Evolutionary conservation across 192 early-diverging fungal genomes (phyloP), one percentile per base, ranked within the genome.

Genomic region (Chytriomyces confervae): DNA sequence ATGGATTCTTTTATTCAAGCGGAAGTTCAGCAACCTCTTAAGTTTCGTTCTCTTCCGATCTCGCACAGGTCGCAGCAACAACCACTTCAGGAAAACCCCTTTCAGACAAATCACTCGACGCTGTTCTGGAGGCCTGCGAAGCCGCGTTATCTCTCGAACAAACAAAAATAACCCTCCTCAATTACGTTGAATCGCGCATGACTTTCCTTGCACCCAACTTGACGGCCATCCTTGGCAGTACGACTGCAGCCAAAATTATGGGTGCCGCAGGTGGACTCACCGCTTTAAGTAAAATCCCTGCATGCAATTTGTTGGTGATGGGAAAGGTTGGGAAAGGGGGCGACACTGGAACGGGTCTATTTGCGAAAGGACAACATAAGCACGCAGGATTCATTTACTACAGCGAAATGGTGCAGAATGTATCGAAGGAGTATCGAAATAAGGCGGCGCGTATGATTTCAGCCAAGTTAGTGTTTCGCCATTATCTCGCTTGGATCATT

Each of bases 181-280:
- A 87, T 67, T 99, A 96, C 84, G 95, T 99, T 9, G 94, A 95
- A 76, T 94, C 95, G 0, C 88, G 95, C 23, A 94, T 98, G 93
- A 89, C 86, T 0, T 86, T 96, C 46, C 94, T 99, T 78, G 96
- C 98, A 6, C 98, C 98, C 8, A 99, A 99, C 68, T 79, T 97
- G 1, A 94, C 96, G 0, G 88, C 89, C 0, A 89, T 99, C 11
- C 86, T 99, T 6, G 96, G 95, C 29, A 91, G 91, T 43, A 86
- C 91, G 5, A 91, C 91, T 0, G 96, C 98, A 0, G 98, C 98
- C 2, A 94, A 96, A 80, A 75, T 99, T 27, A 91, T 98, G 69
- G 93, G 93, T 23, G 91, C 93, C 10, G 94, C 95, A 7, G 98
- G 97, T 51, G 96, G 98, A 0, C 72, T 99, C 45, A 92, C 91